Evolutionary conservation across 2,329 filamentous ascomycete genomes (phyloP), one percentile per base, ranked within the genome.

Genomic region (Verticillium albo-atrum): DNA sequence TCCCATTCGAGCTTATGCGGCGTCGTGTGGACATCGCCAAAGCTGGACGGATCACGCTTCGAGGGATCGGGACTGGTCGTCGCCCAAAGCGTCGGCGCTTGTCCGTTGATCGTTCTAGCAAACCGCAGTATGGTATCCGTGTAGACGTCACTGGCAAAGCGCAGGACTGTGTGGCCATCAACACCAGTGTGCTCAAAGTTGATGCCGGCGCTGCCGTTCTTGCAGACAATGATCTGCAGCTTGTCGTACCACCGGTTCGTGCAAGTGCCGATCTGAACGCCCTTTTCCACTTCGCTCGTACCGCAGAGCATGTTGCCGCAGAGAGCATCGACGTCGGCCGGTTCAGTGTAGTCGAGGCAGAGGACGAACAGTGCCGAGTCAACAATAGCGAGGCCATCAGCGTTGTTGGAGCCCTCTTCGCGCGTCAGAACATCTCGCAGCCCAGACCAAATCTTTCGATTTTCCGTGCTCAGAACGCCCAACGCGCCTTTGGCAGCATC

Each of bases 241-340:
- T 99, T 99, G 77, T 99, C 95, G 70, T 99, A 99, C 95, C 95
- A 99, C 62, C 95, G 84, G 74, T 99, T 99, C 15, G 94, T 97
- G 76, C 95, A 99, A 2, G 95, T 98, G 30, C 95, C 95, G 52
- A 97, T 92, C 75, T 99, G 95, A 2, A 99, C 91, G 4, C 95
- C 95, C 70, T 89, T 90, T 68, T 96, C 90, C 14, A 98, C 89
- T 69, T 95, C 88, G 67, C 89, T 97, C 0, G 92, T 96, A 52
- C 95, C 95, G 69, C 95, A 98, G 14, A 99, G 89, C 94, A 99
- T 98, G 74, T 98, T 99, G 71, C 92, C 92, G 74, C 93, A 97
- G n/a, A 98, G 84, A 32, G 92, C 90, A 0, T 92, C 88, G 1
- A 88, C 89, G 54, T 85, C 92, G 1, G 82, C 77, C 0, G 95